These are phyloP conservation scores for Fusarium torulosum DNA, from an alignment of 2,329 filamentous ascomycete species.

Conservation along the genomic window DNA sequence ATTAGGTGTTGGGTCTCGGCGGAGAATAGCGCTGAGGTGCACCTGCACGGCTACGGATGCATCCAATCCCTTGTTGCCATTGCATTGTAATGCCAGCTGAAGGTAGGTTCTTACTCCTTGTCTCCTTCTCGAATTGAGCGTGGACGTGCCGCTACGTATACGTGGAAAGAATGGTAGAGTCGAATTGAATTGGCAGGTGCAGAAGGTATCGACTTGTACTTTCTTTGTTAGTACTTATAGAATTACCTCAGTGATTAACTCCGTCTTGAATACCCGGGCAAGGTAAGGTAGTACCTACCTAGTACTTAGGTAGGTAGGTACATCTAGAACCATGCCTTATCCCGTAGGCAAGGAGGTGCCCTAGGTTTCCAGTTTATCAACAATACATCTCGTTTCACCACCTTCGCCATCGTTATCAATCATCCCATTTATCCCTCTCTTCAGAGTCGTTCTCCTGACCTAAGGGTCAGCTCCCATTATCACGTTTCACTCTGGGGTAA, in stretches of 20 bases:
- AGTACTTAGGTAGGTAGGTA: too few species aligned
- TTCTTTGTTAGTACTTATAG: neutral
- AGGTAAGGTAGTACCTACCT: too few species aligned
- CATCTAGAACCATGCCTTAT: too few species aligned
- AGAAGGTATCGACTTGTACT: constrained; percentile 31
- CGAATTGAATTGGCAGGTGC: neutral
- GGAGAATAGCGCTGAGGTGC: constrained; percentile 28
- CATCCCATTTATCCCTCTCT: too few species aligned
- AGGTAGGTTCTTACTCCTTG: constrained; percentile 6
- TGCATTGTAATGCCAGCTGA: neutral
- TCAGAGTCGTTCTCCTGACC: neutral
- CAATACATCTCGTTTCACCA: neutral
- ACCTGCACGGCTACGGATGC: neutral
- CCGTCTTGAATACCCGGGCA: too few species aligned
- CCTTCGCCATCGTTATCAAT: too few species aligned
- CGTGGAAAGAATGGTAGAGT: constrained; percentile 5
- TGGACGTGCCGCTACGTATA: too few species aligned
- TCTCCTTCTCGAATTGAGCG: constrained; percentile 11
- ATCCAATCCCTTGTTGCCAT: constrained; percentile 26
- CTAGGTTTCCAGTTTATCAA: too few species aligned
- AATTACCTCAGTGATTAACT: too few species aligned
- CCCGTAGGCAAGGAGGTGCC: neutral
- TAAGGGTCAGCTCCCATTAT: neutral
- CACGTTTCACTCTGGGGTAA: constrained; percentile 14
- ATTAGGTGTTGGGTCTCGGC: constrained; percentile 21